Conservation (phyloP, 1,139 yeast genomes). For the Saccharomyces hybrid region DNA sequence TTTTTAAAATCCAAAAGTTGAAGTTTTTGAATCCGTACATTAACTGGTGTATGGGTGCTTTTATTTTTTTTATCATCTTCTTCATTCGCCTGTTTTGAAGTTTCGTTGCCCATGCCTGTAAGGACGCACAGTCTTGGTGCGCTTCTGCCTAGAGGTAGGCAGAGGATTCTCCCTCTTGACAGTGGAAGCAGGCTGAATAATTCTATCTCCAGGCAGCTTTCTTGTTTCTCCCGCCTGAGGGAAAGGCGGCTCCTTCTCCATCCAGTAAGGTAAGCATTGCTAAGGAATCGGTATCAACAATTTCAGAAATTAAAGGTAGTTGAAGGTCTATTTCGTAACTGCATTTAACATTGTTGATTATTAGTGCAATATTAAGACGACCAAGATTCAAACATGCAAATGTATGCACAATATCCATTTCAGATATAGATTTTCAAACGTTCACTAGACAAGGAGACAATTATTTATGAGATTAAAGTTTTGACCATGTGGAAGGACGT, state of each 20-base stretch:
- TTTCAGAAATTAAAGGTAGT: neutral
- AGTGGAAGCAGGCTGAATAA: neutral
- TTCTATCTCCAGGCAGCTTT: neutral
- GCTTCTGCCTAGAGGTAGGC: neutral
- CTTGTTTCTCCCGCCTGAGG: neutral
- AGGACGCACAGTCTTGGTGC: neutral
- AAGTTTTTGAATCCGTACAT: neutral
- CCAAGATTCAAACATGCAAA: constrained; percentile 32
- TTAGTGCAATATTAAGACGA: constrained; percentile 8
- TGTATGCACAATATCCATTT: constrained; percentile 20
- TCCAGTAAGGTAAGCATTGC: neutral
- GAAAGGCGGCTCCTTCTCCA: neutral
- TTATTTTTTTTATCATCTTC: neutral
- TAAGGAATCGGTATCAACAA: neutral
- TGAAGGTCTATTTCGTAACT: neutral
- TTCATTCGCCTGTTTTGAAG: neutral
- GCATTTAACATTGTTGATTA: neutral
- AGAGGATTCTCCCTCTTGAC: neutral
- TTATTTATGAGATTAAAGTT: neutral
- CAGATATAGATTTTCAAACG: neutral
- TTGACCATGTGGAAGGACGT: neutral
- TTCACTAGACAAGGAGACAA: neutral
- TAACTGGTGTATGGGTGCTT: neutral
- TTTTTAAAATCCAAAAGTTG: neutral
- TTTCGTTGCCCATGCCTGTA: neutral